phyloP scores from a whole-genome alignment of 2,329 filamentous ascomycete genomes.

The Xylariaceae sp. region DNA sequence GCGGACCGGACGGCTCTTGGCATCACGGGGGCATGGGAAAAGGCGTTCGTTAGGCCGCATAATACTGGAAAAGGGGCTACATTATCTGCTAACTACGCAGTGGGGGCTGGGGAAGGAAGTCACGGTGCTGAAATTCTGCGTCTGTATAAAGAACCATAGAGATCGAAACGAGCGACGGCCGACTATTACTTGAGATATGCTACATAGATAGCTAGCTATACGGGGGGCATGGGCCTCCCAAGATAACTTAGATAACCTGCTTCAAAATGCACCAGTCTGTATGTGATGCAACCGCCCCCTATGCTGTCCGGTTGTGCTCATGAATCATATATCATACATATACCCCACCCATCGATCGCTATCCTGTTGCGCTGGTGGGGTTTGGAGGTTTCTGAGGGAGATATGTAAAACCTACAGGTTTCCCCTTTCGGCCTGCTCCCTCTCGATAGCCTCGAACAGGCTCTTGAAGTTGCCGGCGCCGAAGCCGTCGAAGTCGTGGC shows the following conservation, averaged over 20 bases:
- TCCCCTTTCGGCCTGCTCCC: conserved; percentile 84
- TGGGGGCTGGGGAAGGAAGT: not conserved
- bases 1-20: conserved; percentile 6
- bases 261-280: not conserved
- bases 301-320: conserved; percentile 10
- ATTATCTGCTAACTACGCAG: not conserved
- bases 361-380: too few relatives aligned
- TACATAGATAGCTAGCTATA: not conserved
- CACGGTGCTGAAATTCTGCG: too few relatives aligned
- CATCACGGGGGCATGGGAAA: conserved; percentile 1
- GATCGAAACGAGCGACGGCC: not conserved
- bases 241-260: not conserved
- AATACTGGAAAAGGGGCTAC: not conserved
- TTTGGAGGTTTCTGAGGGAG: not conserved
- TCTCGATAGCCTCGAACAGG: conserved; percentile 91
- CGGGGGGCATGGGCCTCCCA: not conserved
- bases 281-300: not conserved
- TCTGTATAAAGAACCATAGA: too few relatives aligned
- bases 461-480: conserved; percentile 96
- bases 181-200: not conserved
- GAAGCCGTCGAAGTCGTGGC: conserved; percentile 88
- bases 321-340: conserved; percentile 5
- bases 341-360: not conserved
- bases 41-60: conserved; percentile 2
- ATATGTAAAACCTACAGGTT: conserved; percentile 62